Evolutionary conservation across 192 early-diverging fungal species (phyloP).

Genomic region (Martensiomyces pterosporus): DNA sequence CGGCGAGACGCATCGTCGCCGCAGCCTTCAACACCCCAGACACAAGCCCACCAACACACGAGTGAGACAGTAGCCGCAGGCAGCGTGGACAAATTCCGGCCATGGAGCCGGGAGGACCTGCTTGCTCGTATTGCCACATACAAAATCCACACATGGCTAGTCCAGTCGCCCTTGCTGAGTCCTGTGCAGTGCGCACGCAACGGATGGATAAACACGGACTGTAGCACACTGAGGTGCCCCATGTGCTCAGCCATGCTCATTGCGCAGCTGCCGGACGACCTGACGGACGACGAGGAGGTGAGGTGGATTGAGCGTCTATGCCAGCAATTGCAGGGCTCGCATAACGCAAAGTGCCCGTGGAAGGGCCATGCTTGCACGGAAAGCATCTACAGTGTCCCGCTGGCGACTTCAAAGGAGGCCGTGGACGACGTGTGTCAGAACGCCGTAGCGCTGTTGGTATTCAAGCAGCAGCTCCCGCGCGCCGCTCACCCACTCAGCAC

Average conservation of each 20-base stretch:
- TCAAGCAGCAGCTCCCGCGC: conserved; percentile 15
- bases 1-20: too few species aligned
- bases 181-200: conserved; percentile 45
- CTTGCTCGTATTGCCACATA: conserved; percentile 45
- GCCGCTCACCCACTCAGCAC: conserved; percentile 31
- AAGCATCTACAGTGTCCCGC: conserved; percentile 28
- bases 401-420: conserved; percentile 30
- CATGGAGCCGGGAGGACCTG: conserved; percentile 46
- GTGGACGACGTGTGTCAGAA: conserved; percentile 32
- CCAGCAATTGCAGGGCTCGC: conserved; percentile 44
- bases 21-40: too few species aligned
- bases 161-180: conserved; percentile 30
- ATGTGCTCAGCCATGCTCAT: conserved; percentile 39
- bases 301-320: conserved; percentile 32
- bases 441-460: conserved; percentile 24
- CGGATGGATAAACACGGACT: conserved; percentile 48
- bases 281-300: conserved; percentile 26
- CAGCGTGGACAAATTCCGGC: conserved; percentile 28
- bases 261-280: conserved; percentile 35
- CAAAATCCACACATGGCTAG: conserved; percentile 48
- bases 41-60: not conserved
- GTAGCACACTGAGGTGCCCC: conserved; percentile 41
- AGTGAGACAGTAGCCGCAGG: not conserved
- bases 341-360: conserved; percentile 38
- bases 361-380: conserved; percentile 26